Percentiles rank a stretch among this genome's conserved stretches.
Conservation (phyloP, 1,284 basidiomycete species). For the Cutaneotrichosporon mucoides region DNA sequence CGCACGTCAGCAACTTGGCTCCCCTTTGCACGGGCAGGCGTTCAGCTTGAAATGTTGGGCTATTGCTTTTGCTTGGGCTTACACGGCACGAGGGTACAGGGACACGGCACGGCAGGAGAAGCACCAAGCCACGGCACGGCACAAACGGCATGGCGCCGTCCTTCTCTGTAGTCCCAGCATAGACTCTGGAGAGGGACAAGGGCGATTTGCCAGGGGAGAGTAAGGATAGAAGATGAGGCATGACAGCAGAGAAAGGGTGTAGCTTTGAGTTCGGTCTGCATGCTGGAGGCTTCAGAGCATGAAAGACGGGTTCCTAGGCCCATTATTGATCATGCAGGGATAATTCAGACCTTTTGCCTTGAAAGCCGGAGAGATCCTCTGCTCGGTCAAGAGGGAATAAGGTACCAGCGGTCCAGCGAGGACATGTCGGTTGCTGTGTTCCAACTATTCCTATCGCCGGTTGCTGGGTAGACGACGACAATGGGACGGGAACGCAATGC, state of each 20-base stretch:
- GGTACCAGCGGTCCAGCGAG: neutral
- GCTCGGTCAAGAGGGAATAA: too few relatives aligned
- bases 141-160: too few relatives aligned
- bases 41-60: neutral
- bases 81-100: neutral
- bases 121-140: neutral
- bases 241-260: neutral
- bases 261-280: neutral
- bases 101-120: neutral
- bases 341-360: neutral
- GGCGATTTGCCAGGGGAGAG: neutral
- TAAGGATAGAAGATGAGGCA: neutral
- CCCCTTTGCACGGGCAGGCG: neutral
- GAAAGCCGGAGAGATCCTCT: too few relatives aligned
- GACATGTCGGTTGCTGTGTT: neutral
- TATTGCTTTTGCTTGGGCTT: neutral
- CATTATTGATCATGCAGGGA: constrained; percentile 1
- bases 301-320: neutral
- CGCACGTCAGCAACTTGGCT: neutral
- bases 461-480: constrained; percentile 2
- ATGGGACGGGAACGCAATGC: neutral
- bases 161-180: too few relatives aligned
- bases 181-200: neutral
- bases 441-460: constrained; percentile 1
- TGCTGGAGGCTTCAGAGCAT: neutral